These are phyloP conservation scores for Parietaria judaica DNA, from an alignment of 306 rosid species.

Conservation along the genomic window DNA sequence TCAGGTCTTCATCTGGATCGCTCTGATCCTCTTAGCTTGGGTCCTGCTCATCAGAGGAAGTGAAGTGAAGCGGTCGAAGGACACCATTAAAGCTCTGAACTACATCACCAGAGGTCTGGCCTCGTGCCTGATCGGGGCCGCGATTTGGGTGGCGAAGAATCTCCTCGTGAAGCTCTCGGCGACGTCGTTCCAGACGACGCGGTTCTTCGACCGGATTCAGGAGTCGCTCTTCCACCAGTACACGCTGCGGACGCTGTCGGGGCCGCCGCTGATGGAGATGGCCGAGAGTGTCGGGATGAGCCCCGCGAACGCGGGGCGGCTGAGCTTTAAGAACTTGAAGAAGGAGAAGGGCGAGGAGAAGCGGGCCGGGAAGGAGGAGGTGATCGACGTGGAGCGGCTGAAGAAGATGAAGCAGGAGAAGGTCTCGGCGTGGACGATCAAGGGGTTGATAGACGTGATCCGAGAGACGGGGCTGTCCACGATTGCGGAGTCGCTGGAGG, in stretches of 20 bases:
- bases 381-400: constrained; percentile 74
- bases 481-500: constrained; percentile 39
- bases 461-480: constrained; percentile 62
- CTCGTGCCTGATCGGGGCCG: constrained; percentile 53
- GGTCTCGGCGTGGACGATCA: constrained; percentile 91
- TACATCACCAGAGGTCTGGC: constrained; percentile 55
- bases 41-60: constrained; percentile 32
- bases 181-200: constrained; percentile 54
- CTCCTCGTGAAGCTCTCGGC: constrained; percentile 58
- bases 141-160: constrained; percentile 55
- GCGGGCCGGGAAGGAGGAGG: constrained; percentile 46
- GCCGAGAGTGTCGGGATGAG: constrained; percentile 36
- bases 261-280: constrained; percentile 64
- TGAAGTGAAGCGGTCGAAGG: constrained; percentile 36
- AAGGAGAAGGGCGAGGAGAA: constrained; percentile 25
- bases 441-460: constrained; percentile 57
- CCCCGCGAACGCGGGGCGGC: constrained; percentile 24
- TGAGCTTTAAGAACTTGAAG: constrained; percentile 44
- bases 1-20: constrained; percentile 58
- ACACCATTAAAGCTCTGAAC: constrained; percentile 29
- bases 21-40: constrained; percentile 70
- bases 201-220: constrained; percentile 86
- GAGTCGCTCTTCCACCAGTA: constrained; percentile 78
- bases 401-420: constrained; percentile 63
- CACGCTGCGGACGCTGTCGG: constrained; percentile 59